Percentiles rank a stretch among this genome's conserved stretches.
phyloP scores from a whole-genome alignment of 2,329 filamentous ascomycete genomes.

The Cladophialophora immunda region DNA sequence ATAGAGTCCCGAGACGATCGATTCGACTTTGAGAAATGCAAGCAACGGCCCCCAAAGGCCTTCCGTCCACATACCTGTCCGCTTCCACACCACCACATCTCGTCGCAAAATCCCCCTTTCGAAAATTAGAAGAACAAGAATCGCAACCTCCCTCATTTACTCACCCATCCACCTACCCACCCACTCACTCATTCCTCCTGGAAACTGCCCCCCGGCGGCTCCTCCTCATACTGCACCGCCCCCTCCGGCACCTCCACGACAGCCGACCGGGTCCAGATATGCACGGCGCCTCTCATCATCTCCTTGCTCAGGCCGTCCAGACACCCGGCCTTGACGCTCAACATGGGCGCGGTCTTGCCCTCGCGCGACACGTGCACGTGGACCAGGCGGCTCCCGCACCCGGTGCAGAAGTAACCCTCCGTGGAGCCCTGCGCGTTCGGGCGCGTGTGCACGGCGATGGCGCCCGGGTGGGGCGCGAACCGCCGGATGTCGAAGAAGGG shows the following conservation, averaged over 20 bases:
- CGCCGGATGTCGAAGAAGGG: constrained; percentile 52
- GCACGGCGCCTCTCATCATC: constrained; percentile 66
- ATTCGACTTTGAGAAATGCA: too few species aligned
- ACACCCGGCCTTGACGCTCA: constrained; percentile 73
- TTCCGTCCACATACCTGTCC: too few species aligned
- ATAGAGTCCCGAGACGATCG: too few species aligned
- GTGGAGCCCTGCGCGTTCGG: constrained; percentile 50
- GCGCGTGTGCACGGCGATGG: constrained; percentile 28
- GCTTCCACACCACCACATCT: too few species aligned
- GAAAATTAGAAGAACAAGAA: too few species aligned
- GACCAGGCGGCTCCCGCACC: constrained; percentile 71
- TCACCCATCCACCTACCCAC: not conserved
- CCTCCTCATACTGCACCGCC: constrained; percentile 65
- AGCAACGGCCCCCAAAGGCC: too few species aligned
- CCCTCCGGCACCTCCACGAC: constrained; percentile 76
- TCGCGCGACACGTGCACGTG: constrained; percentile 49
- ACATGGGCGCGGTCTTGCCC: constrained; percentile 64
- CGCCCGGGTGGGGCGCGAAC: constrained; percentile 5
- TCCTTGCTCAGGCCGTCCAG: constrained; percentile 70
- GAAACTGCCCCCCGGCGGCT: constrained; percentile 41
- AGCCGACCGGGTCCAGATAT: constrained; percentile 74
- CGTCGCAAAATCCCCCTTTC: too few species aligned
- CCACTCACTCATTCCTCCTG: constrained; percentile 10
- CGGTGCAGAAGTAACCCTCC: constrained; percentile 73
- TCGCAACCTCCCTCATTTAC: not conserved